These are phyloP conservation scores for Dalbergia cochinchinensis DNA, from an alignment of 306 rosid genomes.

Conservation along the genomic window DNA sequence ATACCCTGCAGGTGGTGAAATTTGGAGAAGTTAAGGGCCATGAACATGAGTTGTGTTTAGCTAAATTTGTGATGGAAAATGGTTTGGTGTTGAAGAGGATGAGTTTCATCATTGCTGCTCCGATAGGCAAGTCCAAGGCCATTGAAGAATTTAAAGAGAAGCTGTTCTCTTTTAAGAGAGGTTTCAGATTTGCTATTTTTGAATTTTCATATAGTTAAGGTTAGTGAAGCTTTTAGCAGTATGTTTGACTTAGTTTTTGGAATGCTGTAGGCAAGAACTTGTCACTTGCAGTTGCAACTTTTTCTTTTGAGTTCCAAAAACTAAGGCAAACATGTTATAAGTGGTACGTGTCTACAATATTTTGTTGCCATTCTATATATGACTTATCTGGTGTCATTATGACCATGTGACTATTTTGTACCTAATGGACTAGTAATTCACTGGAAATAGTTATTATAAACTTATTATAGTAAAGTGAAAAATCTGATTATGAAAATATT, in stretches of 20 bases:
- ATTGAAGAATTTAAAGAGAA: slow-evolving; percentile 32
- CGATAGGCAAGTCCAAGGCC: background rate
- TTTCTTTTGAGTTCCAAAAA: too few relatives aligned
- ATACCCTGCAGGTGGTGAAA: slow-evolving; percentile 29
- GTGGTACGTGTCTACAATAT: too few relatives aligned
- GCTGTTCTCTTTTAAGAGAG: slow-evolving; percentile 20
- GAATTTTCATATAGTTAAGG: slow-evolving; percentile 27
- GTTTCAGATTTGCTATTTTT: background rate
- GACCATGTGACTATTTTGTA: too few relatives aligned
- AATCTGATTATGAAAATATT: too few relatives aligned
- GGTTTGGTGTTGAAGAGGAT: slow-evolving; percentile 16
- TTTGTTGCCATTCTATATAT: too few relatives aligned
- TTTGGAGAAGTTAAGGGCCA: background rate
- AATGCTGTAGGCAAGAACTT: background rate
- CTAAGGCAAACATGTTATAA: too few relatives aligned
- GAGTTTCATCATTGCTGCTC: background rate
- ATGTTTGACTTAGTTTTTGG: background rate
- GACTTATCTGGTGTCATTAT: too few relatives aligned
- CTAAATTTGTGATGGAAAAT: slow-evolving; percentile 39
- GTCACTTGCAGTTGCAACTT: too few relatives aligned
- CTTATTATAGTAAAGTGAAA: too few relatives aligned
- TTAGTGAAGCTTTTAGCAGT: background rate
- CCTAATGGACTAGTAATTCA: too few relatives aligned
- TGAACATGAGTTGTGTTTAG: slow-evolving; percentile 10
- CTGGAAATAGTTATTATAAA: too few relatives aligned